Evolutionary conservation across 805 yeast genomes (phyloP), one percentile per base, ranked within the genome.

Genomic region (Ogataea parapolymorpha): DNA sequence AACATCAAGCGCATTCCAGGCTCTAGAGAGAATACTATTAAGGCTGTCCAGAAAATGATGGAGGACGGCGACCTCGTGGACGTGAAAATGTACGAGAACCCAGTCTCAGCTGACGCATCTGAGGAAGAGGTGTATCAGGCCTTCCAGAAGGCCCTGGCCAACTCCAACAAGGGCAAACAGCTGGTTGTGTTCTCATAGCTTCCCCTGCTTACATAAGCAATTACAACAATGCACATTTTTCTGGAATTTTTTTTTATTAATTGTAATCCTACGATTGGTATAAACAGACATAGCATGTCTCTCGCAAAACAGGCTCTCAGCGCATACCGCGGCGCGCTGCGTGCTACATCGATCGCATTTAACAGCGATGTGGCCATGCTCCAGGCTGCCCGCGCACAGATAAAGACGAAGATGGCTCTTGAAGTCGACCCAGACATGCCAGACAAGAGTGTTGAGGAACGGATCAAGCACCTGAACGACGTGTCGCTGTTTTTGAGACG

Each of bases 341-440:
- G 87, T 51, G 87, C 91, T 7, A 78, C 86, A 0, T 66, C 67
- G 23, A 50, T 76, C 3, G 86, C 85, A 0, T 85, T 85, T 55
- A 61, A 64, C 32, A 68, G 69, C 6, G 86, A 80, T 50, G 8
- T 49, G 1, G 51, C 62, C 4, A 71, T 82, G 39, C 59, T 85
- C 28, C 36, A 43, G 1, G 83, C 88, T 1, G 80, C 95, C 2
- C 74, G 89, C 51, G 50, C 56, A 1, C 71, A 80, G 55, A 75
- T 85, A 55, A 75, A 71, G 55, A 63, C 70, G 28, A 85, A 84
- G 18, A 77, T 62, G 71, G 45, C 50, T 55, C 23, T 73, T 23
- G 37, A 36, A 26, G 44, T 33, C 30, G 63, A 62, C 34, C 53
- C 55, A 8, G 60, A 81, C 35, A 77, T 74, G 40, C 74, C 78